phyloP scores from a whole-genome alignment of 441 rosid species.

The Adansonia rubrostipa region DNA sequence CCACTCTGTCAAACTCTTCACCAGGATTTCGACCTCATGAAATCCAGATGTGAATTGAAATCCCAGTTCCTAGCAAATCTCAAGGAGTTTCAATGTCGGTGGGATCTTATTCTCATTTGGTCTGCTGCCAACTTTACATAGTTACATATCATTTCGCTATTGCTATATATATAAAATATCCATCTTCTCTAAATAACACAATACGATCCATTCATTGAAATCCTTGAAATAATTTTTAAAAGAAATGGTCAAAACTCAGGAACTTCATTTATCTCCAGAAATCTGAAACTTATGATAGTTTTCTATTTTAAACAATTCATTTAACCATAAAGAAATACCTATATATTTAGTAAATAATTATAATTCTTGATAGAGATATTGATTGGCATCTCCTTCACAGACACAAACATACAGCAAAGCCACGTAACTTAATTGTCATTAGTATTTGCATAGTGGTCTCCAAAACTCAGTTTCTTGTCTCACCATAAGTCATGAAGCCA shows the following conservation, averaged over 20 bases:
- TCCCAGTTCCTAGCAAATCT: slow-evolving; percentile 34
- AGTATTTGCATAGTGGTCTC: background rate
- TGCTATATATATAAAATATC: background rate
- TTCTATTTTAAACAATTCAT: no score
- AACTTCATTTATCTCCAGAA: no score
- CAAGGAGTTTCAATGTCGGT: slow-evolving; percentile 33
- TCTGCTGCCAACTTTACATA: slow-evolving; percentile 44
- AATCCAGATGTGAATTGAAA: slow-evolving; percentile 29
- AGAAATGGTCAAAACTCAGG: background rate
- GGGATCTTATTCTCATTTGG: slow-evolving; percentile 46
- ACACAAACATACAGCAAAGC: background rate
- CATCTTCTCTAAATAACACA: background rate
- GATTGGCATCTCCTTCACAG: slow-evolving; percentile 22
- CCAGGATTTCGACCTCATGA: slow-evolving; percentile 22
- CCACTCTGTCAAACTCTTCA: slow-evolving; percentile 28
- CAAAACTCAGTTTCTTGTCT: background rate
- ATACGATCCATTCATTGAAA: background rate
- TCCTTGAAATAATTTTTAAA: background rate
- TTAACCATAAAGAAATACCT: background rate
- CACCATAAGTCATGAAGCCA: background rate
- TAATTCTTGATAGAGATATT: background rate
- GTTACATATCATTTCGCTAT: slow-evolving; percentile 28
- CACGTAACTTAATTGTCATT: background rate
- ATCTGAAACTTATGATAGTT: background rate
- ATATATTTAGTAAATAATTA: background rate